phyloP scores from a whole-genome alignment of 352 stramenopile species.

The Globisporangium barbulae region DNA sequence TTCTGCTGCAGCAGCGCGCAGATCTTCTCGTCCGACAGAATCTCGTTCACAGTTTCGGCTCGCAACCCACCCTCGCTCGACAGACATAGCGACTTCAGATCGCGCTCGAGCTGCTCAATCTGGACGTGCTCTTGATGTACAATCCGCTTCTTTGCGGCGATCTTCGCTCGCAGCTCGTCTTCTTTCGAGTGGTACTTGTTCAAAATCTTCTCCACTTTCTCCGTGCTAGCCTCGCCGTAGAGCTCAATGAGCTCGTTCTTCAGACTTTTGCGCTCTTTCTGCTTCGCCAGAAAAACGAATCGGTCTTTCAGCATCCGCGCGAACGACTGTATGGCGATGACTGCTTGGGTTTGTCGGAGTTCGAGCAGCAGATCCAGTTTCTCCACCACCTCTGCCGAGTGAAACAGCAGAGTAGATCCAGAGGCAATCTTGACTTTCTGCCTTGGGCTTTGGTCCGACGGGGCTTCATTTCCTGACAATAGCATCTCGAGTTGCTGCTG shows the following conservation, averaged over 20 bases:
- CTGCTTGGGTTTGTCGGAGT: conserved; percentile 28
- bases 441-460: background rate
- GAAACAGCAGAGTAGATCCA: conserved; percentile 24
- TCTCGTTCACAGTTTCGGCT: conserved; percentile 38
- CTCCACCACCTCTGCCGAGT: conserved; percentile 28
- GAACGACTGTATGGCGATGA: conserved; percentile 33
- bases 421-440: conserved; percentile 16
- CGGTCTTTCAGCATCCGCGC: conserved; percentile 37
- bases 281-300: conserved; percentile 25
- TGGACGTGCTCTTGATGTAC: conserved; percentile 21
- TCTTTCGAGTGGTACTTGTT: conserved; percentile 40
- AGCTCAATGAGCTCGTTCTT: conserved; percentile 37
- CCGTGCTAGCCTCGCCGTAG: conserved; percentile 28
- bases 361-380: conserved; percentile 38
- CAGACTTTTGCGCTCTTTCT: conserved; percentile 27
- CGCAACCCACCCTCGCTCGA: conserved; percentile 28
- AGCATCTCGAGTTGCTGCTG: conserved; percentile 19
- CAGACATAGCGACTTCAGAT: conserved; percentile 43
- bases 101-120: conserved; percentile 30
- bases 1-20: conserved; percentile 35
- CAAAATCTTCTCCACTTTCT: conserved; percentile 36
- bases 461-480: conserved; percentile 8
- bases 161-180: conserved; percentile 35
- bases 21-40: conserved; percentile 46
- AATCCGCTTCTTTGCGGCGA: conserved; percentile 28